Base-by-base conservation (phyloP, 2,329 filamentous ascomycete species). In the Botryosphaeria agaves region DNA sequence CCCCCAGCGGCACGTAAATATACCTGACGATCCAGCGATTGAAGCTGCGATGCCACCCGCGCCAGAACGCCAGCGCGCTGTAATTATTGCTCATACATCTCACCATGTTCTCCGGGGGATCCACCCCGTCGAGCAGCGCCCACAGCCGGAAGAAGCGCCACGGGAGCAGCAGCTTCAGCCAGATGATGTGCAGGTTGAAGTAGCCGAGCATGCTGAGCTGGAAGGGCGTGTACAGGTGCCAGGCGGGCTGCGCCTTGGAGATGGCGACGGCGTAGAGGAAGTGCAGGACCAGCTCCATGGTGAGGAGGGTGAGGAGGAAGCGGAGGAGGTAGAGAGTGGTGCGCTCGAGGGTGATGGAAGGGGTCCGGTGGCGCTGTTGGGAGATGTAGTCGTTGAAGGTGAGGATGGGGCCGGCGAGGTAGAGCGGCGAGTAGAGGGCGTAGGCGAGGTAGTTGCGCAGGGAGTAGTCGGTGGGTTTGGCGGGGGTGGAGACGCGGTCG, bases 101-200 rank as follows among this genome's bases (percentile, higher is more conserved):
- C 32, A 94, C 71, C 83, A 98, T 94, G 58, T 98, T 98, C 57
- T 98, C 89, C 0, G 89, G 87, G 0, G 89, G 83, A 47, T 98
- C 89, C 41, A 98, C 72, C 36, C 81, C 82, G 50, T 98, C 89
- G 11, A 85, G 49, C 3, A 98, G 67, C 0, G 82, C 67, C 89
- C 89, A 98, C n/a, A 98, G 72, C 4, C 91, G 80, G 69, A 95
- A 95, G 52, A 95, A 77, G n/a, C 89, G 79, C 85, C 87, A 98
- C 1, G 89, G 89, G 5, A 98, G 72, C 4, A 98, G 72, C 1
- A 98, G 72, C 52, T 98, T 98, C 28, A 98, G 67, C 91, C 91
- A 98, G 52, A 98, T 91, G 48, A 94, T 73, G 57, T 93, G 82
- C 8, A 98, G 73, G 54, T 94, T 94, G 63, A 95, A 91, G 60